Evolutionary conservation across 148 eudicot genomes (phyloP).

Genomic region (Heliamphora exappendiculata): DNA sequence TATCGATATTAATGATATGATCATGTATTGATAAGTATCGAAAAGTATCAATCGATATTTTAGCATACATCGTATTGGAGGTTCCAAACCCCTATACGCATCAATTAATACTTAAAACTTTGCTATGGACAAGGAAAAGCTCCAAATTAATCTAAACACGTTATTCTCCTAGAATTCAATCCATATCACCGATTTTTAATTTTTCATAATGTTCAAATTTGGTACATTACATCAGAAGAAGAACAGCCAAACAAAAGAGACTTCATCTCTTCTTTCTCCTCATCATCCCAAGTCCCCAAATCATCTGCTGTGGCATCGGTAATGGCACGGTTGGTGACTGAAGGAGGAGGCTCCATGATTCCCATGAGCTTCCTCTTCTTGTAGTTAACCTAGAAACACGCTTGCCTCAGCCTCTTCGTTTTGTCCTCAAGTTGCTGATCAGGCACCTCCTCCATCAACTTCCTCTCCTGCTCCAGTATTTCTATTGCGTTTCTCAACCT

Average conservation of each 20-base stretch:
- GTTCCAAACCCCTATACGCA: too few relatives aligned
- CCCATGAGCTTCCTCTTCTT: slow-evolving; percentile 69
- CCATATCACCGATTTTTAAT: neutral
- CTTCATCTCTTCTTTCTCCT: slow-evolving; percentile 21
- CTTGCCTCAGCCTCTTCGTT: slow-evolving; percentile 90
- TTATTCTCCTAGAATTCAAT: neutral
- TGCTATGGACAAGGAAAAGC: too few relatives aligned
- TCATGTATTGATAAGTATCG: too few relatives aligned
- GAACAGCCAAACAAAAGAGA: slow-evolving; percentile 17
- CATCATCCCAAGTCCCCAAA: neutral
- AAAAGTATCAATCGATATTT: too few relatives aligned
- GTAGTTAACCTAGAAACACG: slow-evolving; percentile 91
- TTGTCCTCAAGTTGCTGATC: slow-evolving; percentile 60
- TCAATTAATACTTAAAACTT: too few relatives aligned
- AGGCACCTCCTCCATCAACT: slow-evolving; percentile 65
- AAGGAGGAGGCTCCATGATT: slow-evolving; percentile 12
- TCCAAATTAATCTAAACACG: neutral
- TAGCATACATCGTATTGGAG: too few relatives aligned
- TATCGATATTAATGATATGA: too few relatives aligned
- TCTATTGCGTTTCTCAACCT: slow-evolving; percentile 49
- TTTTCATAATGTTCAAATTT: neutral
- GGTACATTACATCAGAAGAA: slow-evolving; percentile 10
- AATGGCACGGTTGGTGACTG: neutral
- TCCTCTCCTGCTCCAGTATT: slow-evolving; percentile 65
- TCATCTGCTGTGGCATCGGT: neutral